Conservation (phyloP, 306 rosid genomes). For the peach (Prunus persica) region DNA sequence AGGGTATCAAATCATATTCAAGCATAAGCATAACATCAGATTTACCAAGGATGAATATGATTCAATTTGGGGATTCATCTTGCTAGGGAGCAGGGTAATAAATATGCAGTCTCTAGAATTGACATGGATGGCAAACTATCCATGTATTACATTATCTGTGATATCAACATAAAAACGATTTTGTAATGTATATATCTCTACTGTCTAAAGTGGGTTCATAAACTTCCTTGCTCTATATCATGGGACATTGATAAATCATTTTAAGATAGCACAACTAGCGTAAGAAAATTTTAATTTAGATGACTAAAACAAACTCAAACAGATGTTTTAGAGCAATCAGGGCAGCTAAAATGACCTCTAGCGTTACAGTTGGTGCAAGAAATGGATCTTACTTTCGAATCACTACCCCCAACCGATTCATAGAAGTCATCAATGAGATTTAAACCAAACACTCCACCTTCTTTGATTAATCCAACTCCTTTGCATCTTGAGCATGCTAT, state of each 20-base stretch:
- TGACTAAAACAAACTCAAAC: conserved; percentile 1
- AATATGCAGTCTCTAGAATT: background rate
- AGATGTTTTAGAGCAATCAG: conserved; percentile 52
- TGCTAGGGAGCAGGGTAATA: background rate
- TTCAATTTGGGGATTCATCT: background rate
- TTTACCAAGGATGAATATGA: background rate
- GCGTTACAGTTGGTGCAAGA: conserved; percentile 63
- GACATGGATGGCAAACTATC: no score
- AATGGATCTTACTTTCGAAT: conserved; percentile 31
- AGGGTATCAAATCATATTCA: background rate
- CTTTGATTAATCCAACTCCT: conserved; percentile 65
- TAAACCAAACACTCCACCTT: conserved; percentile 49
- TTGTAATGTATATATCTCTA: background rate
- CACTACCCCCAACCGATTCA: conserved; percentile 42
- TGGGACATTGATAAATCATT: background rate
- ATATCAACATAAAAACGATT: background rate
- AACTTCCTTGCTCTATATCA: background rate
- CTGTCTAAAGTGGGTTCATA: background rate
- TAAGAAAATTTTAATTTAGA: background rate
- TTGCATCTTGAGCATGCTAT: conserved; percentile 68
- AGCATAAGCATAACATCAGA: background rate
- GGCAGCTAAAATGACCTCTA: conserved; percentile 75
- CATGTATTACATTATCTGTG: background rate
- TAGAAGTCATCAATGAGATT: conserved; percentile 43
- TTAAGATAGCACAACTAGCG: background rate